Conservation (phyloP, 2,329 filamentous ascomycete genomes). For the Penicillium palitans region DNA sequence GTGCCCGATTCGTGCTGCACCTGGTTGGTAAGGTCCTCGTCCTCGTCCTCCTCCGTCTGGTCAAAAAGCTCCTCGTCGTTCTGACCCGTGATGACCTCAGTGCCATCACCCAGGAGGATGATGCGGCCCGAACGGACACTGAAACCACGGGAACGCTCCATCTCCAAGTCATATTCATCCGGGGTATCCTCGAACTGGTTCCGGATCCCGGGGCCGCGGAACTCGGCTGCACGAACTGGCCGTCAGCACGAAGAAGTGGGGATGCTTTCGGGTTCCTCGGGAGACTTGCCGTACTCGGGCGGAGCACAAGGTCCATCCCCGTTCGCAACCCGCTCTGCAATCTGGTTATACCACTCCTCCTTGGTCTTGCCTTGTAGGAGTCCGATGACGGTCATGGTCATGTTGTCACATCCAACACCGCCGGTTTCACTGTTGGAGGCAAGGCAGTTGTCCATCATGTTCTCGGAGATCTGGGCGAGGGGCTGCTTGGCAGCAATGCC, state of each 20-base stretch:
- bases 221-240: constrained; percentile 65
- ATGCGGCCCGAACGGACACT: constrained; percentile 77
- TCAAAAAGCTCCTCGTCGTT: constrained; percentile 95
- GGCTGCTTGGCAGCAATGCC: constrained; percentile 97
- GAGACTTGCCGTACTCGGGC: constrained; percentile 95
- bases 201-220: constrained; percentile 78
- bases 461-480: constrained; percentile 92
- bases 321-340: constrained; percentile 89
- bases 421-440: constrained; percentile 97
- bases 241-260: constrained; percentile 45
- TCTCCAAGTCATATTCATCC: constrained; percentile 55
- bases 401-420: constrained; percentile 98
- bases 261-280: constrained; percentile 43
- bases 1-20: constrained; percentile 58
- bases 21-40: constrained; percentile 83
- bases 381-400: constrained; percentile 94
- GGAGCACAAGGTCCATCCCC: constrained; percentile 98
- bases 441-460: constrained; percentile 99
- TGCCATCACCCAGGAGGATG: constrained; percentile 93
- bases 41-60: constrained; percentile 81
- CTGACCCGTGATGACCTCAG: constrained; percentile 84
- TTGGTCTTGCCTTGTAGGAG: constrained; percentile 88
- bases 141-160: constrained; percentile 63
- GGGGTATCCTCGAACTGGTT: constrained; percentile 79
- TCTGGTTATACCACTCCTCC: constrained; percentile 97